These are phyloP conservation scores for Rauvolfia tetraphylla DNA, from an alignment of 257 asterid species.

Conservation along the genomic window DNA sequence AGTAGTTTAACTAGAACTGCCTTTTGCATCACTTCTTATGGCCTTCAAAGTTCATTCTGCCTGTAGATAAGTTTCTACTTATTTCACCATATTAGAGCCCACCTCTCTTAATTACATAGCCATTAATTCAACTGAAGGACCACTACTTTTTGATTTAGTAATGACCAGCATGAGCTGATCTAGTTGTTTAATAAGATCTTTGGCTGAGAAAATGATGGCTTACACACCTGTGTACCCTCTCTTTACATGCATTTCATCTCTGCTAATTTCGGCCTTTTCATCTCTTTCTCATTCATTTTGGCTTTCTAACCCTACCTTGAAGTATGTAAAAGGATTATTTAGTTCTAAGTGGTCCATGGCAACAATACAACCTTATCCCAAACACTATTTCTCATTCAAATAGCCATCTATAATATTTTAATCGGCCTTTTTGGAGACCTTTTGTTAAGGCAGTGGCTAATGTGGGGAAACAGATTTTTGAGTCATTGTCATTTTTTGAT, in stretches of 20 bases:
- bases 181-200: slow-evolving; percentile 22
- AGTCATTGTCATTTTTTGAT: slow-evolving; percentile 3
- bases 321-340: not conserved
- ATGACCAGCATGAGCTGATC: slow-evolving; percentile 15
- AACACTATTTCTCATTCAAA: slow-evolving; percentile 1
- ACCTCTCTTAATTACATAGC: not conserved
- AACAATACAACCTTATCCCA: slow-evolving; percentile 10
- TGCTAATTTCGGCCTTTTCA: not conserved
- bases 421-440: not conserved
- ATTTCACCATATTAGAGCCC: not conserved
- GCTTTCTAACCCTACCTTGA: not conserved
- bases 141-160: slow-evolving; percentile 4
- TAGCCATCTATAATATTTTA: not conserved
- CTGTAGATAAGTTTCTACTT: not conserved
- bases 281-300: not conserved
- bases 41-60: not conserved
- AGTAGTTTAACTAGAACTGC: not conserved
- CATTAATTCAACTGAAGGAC: slow-evolving; percentile 16
- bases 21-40: not conserved
- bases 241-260: not conserved
- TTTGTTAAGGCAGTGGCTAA: slow-evolving; percentile 7
- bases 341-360: slow-evolving; percentile 10
- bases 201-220: slow-evolving; percentile 25
- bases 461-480: not conserved
- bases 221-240: slow-evolving; percentile 18